phyloP scores from a whole-genome alignment of 768 basidiomycete genomes.

The Pulveroboletus frians region DNA sequence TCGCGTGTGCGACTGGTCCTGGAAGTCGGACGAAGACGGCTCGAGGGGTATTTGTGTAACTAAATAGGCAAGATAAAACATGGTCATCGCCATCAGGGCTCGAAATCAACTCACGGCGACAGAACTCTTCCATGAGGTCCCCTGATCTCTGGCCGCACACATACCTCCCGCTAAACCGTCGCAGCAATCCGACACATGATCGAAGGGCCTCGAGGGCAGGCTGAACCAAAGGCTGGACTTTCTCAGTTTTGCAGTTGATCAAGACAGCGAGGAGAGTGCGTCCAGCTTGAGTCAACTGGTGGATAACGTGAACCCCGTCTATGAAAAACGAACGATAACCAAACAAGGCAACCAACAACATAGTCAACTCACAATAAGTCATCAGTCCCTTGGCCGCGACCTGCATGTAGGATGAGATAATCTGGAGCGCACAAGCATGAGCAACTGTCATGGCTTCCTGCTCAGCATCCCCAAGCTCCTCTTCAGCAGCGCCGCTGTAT shows the following conservation, averaged over 20 bases:
- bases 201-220: constrained; percentile 80
- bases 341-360: constrained; percentile 1
- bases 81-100: not conserved
- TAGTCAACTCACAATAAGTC: constrained; percentile 77
- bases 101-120: constrained; percentile 55
- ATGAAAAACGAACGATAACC: constrained; percentile 12
- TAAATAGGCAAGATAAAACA: constrained; percentile 26
- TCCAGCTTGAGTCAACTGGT: constrained; percentile 91
- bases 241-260: constrained; percentile 81
- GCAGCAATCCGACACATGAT: constrained; percentile 81
- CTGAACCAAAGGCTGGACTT: constrained; percentile 68
- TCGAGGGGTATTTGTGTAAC: constrained; percentile 87
- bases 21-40: constrained; percentile 48
- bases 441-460: constrained; percentile 72
- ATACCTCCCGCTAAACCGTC: constrained; percentile 87
- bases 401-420: constrained; percentile 77
- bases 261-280: constrained; percentile 85
- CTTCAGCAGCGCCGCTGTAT: constrained; percentile 38
- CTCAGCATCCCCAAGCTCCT: constrained; percentile 65
- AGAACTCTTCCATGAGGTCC: constrained; percentile 94
- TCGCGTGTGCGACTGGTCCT: constrained; percentile 44
- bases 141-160: constrained; percentile 87
- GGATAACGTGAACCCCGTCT: constrained; percentile 95
- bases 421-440: constrained; percentile 72
- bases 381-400: constrained; percentile 85